Evolutionary conservation across 805 yeast genomes (phyloP).

Genomic region (Wickerhamomyces subpelliculosus): DNA sequence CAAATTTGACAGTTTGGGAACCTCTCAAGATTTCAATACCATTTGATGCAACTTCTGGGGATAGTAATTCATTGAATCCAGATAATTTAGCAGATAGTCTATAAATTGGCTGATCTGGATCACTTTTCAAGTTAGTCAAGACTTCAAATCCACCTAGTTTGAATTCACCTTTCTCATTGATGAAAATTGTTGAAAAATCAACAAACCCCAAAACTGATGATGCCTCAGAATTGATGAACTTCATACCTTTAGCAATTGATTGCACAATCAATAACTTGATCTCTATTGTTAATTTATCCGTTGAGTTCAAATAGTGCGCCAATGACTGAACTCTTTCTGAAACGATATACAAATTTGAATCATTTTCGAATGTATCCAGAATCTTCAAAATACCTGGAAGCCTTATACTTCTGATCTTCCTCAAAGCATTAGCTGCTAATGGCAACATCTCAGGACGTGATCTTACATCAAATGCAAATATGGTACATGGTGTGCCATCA

Average conservation of each 20-base stretch:
- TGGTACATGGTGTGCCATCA: slow-evolving; percentile 44
- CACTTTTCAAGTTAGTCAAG: slow-evolving; percentile 37
- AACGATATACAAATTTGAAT: slow-evolving; percentile 47
- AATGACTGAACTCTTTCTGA: slow-evolving; percentile 64
- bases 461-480: slow-evolving; percentile 55
- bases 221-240: slow-evolving; percentile 49
- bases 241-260: slow-evolving; percentile 46
- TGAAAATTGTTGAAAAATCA: slow-evolving; percentile 49
- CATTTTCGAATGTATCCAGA: slow-evolving; percentile 60
- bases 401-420: slow-evolving; percentile 47
- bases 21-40: slow-evolving; percentile 36
- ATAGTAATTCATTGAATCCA: slow-evolving; percentile 27
- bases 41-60: slow-evolving; percentile 44
- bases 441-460: slow-evolving; percentile 28
- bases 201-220: slow-evolving; percentile 59
- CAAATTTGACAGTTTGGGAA: slow-evolving; percentile 41
- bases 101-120: slow-evolving; percentile 25
- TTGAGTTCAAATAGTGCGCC: slow-evolving; percentile 28
- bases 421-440: slow-evolving; percentile 38
- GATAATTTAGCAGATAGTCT: slow-evolving; percentile 28
- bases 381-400: slow-evolving; percentile 64
- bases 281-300: slow-evolving; percentile 23
- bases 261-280: slow-evolving; percentile 48
- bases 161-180: slow-evolving; percentile 74
- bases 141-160: slow-evolving; percentile 77